phyloP scores from a whole-genome alignment of 768 basidiomycete species.

The Calocybe indica region DNA sequence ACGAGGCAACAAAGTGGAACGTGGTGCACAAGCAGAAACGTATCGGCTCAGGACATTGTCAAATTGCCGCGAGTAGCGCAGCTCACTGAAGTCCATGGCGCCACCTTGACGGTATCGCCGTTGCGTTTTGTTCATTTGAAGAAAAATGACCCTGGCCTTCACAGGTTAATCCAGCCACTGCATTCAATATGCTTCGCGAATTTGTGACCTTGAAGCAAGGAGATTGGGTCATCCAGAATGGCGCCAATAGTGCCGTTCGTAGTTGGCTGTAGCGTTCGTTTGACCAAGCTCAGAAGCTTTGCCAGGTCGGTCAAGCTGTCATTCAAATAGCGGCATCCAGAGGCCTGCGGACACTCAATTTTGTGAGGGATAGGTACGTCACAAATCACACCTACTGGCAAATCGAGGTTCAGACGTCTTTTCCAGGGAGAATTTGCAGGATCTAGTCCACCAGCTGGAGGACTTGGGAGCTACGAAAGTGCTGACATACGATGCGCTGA shows the following conservation, averaged over 20 bases:
- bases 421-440: constrained; percentile 47
- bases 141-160: background rate
- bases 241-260: constrained; percentile 76
- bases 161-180: constrained; percentile 80
- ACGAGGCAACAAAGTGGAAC: constrained; percentile 66
- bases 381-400: background rate
- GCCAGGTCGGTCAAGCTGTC: constrained; percentile 75
- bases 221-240: constrained; percentile 84
- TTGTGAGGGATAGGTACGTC: constrained; percentile 65
- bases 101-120: constrained; percentile 61
- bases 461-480: constrained; percentile 72
- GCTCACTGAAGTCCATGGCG: constrained; percentile 60
- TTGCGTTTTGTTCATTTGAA: background rate
- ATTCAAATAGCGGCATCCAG: constrained; percentile 76
- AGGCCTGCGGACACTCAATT: constrained; percentile 74
- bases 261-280: background rate
- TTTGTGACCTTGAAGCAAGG: constrained; percentile 59
- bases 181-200: constrained; percentile 74
- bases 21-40: constrained; percentile 57
- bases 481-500: constrained; percentile 70
- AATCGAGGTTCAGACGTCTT: background rate
- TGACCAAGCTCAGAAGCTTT: background rate
- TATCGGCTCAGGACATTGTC: constrained; percentile 50
- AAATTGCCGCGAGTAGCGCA: constrained; percentile 43
- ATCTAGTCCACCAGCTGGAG: constrained; percentile 44